phyloP scores from a whole-genome alignment of 1,284 basidiomycete species.

The Boletus sp. region DNA sequence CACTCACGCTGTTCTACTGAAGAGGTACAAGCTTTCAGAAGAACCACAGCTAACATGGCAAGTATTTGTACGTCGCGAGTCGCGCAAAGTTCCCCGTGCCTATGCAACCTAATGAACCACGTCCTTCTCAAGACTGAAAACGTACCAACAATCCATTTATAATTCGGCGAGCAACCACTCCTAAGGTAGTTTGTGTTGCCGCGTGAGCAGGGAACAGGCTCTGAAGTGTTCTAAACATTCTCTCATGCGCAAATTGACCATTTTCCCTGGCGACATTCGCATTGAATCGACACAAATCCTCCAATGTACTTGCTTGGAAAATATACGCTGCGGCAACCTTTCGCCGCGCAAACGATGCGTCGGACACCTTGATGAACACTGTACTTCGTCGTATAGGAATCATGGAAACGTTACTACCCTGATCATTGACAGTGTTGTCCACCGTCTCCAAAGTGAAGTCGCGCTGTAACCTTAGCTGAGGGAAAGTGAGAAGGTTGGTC shows the following conservation, averaged over 20 bases:
- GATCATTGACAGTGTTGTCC: conserved; percentile 17
- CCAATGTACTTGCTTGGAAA: conserved; percentile 44
- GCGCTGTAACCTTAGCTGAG: conserved; percentile 43
- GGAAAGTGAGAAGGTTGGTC: conserved; percentile 66
- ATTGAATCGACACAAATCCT: conserved; percentile 56
- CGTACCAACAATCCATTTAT: conserved; percentile 44
- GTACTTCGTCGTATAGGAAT: conserved; percentile 51
- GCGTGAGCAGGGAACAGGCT: conserved; percentile 44
- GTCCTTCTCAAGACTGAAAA: background rate
- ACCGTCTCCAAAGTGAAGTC: conserved; percentile 33
- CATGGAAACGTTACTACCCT: conserved; percentile 36
- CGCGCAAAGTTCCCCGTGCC: conserved; percentile 60
- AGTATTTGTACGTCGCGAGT: conserved; percentile 79
- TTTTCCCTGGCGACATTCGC: conserved; percentile 54
- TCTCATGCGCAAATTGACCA: conserved; percentile 67
- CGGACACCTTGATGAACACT: conserved; percentile 62
- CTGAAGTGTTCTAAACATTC: conserved; percentile 64
- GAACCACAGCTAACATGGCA: conserved; percentile 68
- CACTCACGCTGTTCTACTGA: conserved; percentile 29
- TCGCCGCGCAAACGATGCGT: conserved; percentile 53
- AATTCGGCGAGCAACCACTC: conserved; percentile 34
- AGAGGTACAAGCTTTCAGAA: conserved; percentile 46
- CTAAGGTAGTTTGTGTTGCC: conserved; percentile 19
- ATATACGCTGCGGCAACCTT: conserved; percentile 65
- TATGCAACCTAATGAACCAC: conserved; percentile 30